Conservation (phyloP, 768 basidiomycete genomes). For the Terana coerulea region DNA sequence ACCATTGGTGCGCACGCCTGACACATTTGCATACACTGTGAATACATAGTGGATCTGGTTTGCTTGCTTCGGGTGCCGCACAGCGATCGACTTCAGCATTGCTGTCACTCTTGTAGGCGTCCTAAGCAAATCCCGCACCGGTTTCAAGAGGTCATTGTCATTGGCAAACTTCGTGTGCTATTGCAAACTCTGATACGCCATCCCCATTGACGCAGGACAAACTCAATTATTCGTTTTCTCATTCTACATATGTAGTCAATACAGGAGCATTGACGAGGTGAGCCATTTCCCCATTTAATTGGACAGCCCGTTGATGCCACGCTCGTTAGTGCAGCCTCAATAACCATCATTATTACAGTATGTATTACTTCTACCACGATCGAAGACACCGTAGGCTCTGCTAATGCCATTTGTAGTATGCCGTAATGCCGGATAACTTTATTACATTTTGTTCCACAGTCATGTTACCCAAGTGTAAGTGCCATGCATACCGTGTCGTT, state of each 20-base stretch:
- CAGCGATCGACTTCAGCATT: not conserved
- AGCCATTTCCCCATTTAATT: not conserved
- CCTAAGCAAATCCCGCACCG: not conserved
- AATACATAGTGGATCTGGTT: not conserved
- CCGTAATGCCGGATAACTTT: not conserved
- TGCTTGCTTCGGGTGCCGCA: not conserved
- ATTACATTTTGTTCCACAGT: not conserved
- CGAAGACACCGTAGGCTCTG: not conserved
- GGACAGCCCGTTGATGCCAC: no score
- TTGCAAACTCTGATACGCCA: not conserved
- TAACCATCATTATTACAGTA: not conserved
- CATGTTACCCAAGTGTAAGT: not conserved
- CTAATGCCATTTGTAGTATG: not conserved
- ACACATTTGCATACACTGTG: no score
- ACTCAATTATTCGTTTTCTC: not conserved
- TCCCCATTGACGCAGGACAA: not conserved
- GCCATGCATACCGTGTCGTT: not conserved
- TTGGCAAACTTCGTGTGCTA: not conserved
- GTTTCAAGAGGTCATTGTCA: not conserved
- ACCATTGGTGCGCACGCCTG: no score
- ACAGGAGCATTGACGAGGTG: not conserved
- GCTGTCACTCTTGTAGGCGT: not conserved
- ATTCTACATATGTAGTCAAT: not conserved
- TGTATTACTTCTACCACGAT: not conserved
- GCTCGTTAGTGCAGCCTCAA: not conserved